Evolutionary conservation across 1,284 basidiomycete genomes (phyloP).

Genomic region (Papiliotrema flavescens): DNA sequence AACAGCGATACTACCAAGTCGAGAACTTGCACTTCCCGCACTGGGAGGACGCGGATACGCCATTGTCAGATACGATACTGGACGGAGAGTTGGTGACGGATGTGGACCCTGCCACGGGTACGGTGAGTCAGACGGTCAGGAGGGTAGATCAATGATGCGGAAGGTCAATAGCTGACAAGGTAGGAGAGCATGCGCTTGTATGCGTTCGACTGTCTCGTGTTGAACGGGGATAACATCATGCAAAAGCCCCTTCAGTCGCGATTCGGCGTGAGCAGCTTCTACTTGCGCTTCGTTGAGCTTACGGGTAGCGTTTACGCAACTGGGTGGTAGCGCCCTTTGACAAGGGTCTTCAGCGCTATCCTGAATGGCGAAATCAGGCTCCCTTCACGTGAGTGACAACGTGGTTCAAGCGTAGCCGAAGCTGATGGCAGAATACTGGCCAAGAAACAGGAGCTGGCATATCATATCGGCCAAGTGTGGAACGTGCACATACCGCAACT

Average conservation of each 20-base stretch:
- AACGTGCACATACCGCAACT: slow-evolving; percentile 77
- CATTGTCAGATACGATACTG: slow-evolving; percentile 73
- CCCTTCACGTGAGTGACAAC: slow-evolving; percentile 74
- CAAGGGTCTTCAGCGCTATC: slow-evolving; percentile 64
- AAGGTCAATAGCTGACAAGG: slow-evolving; percentile 7
- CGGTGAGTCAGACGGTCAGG: slow-evolving; percentile 55
- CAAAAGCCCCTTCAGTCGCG: slow-evolving; percentile 73
- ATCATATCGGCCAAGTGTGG: slow-evolving; percentile 82
- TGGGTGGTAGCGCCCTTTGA: slow-evolving; percentile 81
- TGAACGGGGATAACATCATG: slow-evolving; percentile 85
- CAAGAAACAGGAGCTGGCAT: slow-evolving; percentile 86
- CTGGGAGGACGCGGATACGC: slow-evolving; percentile 63
- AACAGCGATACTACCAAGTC: slow-evolving; percentile 77
- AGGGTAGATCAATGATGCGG: too few relatives aligned
- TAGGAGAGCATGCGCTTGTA: slow-evolving; percentile 78
- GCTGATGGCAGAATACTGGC: slow-evolving; percentile 63
- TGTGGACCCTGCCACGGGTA: slow-evolving; percentile 66
- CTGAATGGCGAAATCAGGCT: slow-evolving; percentile 57
- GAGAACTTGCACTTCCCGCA: slow-evolving; percentile 83
- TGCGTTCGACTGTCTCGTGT: slow-evolving; percentile 89
- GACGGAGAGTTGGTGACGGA: slow-evolving; percentile 96
- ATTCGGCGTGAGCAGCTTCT: slow-evolving; percentile 68
- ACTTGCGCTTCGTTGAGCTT: neutral
- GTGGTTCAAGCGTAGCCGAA: neutral
- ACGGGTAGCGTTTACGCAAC: slow-evolving; percentile 66